Evolutionary conservation across 2,329 filamentous ascomycete genomes (phyloP).

Genomic region (Colletotrichum lini): DNA sequence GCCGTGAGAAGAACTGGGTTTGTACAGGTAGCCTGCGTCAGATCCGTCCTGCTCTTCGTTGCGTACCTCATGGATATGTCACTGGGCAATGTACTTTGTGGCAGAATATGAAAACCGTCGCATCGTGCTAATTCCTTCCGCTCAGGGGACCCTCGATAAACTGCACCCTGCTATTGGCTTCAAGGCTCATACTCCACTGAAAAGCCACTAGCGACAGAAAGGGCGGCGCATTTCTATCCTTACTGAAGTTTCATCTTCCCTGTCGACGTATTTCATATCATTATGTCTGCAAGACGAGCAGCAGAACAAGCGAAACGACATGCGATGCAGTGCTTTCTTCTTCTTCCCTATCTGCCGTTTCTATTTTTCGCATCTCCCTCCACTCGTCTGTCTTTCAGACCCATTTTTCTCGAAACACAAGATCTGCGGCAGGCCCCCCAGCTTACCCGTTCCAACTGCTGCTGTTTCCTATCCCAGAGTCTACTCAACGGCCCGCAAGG

Average conservation of each 20-base stretch:
- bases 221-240: conserved; percentile 16
- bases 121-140: background rate
- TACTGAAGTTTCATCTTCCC: conserved; percentile 40
- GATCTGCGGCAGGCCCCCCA: conserved; percentile 36
- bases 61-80: conserved; percentile 4
- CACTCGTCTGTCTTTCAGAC: conserved; percentile 10
- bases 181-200: background rate
- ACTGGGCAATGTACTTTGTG: background rate
- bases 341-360: conserved; percentile 1
- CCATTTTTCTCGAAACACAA: conserved; percentile 39
- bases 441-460: background rate
- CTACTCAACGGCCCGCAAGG: background rate
- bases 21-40: conserved; percentile 3
- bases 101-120: background rate
- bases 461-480: background rate
- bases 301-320: background rate
- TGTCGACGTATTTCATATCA: conserved; percentile 34
- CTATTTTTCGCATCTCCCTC: conserved; percentile 37
- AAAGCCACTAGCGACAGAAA: conserved; percentile 13
- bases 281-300: conserved; percentile 5
- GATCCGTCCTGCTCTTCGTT: background rate
- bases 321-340: background rate
- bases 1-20: background rate
- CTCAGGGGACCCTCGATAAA: background rate
- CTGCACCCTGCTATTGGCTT: background rate